phyloP scores from a whole-genome alignment of 371 early-diverging fungal genomes.

The Umbelopsis sp. region DNA sequence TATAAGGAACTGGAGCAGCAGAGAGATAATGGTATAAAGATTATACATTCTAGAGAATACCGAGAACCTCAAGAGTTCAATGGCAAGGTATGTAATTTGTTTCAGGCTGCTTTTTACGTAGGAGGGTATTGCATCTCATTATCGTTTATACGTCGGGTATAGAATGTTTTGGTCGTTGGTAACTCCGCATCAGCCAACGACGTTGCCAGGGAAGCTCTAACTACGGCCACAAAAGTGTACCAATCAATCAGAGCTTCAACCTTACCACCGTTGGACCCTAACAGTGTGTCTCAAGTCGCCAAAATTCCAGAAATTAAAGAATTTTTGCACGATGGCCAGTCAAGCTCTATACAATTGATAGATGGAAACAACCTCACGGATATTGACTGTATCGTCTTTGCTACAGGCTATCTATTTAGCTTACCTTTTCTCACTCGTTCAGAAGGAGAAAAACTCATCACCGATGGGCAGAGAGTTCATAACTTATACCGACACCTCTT shows the following conservation, averaged over 20 bases:
- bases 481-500: conserved; percentile 55
- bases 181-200: conserved; percentile 51
- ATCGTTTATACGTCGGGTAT: not conserved
- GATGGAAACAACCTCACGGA: conserved; percentile 38
- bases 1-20: conserved; percentile 6
- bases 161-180: conserved; percentile 52
- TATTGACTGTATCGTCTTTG: conserved; percentile 56
- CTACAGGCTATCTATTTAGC: conserved; percentile 64
- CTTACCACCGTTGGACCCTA: not conserved
- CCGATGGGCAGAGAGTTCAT: conserved; percentile 47
- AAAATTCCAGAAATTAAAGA: not conserved
- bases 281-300: not conserved
- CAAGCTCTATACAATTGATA: conserved; percentile 32
- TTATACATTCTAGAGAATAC: conserved; percentile 64
- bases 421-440: conserved; percentile 57
- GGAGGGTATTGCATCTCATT: not conserved
- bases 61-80: conserved; percentile 43
- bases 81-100: conserved; percentile 37
- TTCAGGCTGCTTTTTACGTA: not conserved
- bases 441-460: conserved; percentile 27
- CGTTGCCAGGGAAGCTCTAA: conserved; percentile 51
- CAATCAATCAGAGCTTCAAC: conserved; percentile 40
- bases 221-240: conserved; percentile 40
- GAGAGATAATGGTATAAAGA: conserved; percentile 4
- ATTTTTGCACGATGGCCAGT: not conserved